Percentiles rank a stretch among this genome's conserved stretches.
Evolutionary conservation across 2,329 filamentous ascomycete genomes (phyloP).

Genomic region (Hyphodiscus sp.): DNA sequence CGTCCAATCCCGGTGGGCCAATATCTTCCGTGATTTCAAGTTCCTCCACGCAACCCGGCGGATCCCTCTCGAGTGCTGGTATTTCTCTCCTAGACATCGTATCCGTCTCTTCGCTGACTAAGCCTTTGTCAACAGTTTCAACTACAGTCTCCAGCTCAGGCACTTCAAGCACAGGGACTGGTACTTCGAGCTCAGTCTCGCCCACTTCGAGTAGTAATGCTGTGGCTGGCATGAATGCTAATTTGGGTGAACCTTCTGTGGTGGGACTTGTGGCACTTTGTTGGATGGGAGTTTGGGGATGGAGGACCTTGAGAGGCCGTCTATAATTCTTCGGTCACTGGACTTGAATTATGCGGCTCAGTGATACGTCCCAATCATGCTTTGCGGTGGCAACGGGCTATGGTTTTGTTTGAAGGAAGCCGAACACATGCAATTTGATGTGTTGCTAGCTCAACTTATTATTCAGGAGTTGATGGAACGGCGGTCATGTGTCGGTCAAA

Average conservation of each 20-base stretch:
- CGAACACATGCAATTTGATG: too few relatives aligned
- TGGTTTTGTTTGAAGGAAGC: too few relatives aligned
- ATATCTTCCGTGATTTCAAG: background rate
- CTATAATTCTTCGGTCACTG: background rate
- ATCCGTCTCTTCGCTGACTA: background rate
- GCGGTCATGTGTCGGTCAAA: too few relatives aligned
- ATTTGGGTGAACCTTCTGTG: background rate
- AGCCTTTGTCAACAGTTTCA: background rate
- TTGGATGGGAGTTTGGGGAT: background rate
- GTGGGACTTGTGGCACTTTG: background rate
- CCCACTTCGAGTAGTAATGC: background rate
- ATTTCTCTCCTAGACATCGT: background rate
- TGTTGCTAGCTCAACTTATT: too few relatives aligned
- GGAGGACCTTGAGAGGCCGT: background rate
- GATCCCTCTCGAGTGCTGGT: background rate
- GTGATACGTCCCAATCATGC: background rate
- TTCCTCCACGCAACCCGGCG: background rate
- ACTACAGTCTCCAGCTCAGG: too few relatives aligned
- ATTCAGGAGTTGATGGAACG: too few relatives aligned
- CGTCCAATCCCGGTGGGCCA: background rate
- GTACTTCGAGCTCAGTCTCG: background rate
- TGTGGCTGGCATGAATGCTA: background rate
- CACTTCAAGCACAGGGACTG: background rate
- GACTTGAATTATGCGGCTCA: background rate
- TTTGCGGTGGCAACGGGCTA: background rate